A percentile compares a stretch with the other conserved stretches of the same genome.
Conservation (phyloP, 2,329 filamentous ascomycete species). For the Talaromyces rugulosus region DNA sequence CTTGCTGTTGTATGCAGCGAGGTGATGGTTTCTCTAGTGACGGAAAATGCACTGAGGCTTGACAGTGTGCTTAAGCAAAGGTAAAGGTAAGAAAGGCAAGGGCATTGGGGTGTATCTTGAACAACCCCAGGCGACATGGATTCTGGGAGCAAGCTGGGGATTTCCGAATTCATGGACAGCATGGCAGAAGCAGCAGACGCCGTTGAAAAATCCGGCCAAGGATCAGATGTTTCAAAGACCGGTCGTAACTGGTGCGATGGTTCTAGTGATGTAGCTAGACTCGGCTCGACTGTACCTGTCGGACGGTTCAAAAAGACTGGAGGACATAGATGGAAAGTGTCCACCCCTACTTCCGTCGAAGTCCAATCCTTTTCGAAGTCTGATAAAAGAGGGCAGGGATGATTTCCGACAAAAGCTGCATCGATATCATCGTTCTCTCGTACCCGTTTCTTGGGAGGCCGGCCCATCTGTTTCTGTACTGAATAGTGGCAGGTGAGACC, state of each 20-base stretch:
- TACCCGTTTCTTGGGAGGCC: constrained; percentile 40
- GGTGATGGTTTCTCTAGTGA: constrained; percentile 39
- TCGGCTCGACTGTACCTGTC: constrained; percentile 1
- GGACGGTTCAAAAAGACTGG: constrained; percentile 21
- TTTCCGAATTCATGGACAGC: constrained; percentile 20
- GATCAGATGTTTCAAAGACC: constrained; percentile 26
- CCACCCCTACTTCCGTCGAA: constrained; percentile 16
- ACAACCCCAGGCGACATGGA: constrained; percentile 15
- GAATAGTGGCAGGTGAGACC: constrained; percentile 43
- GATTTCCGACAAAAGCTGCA: constrained; percentile 3
- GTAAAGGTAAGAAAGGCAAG: constrained; percentile 41
- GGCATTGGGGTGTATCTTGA: constrained; percentile 24
- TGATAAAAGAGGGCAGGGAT: constrained; percentile 18
- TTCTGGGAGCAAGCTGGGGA: constrained; percentile 17
- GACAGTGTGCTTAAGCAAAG: constrained; percentile 41
- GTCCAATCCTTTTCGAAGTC: constrained; percentile 20
- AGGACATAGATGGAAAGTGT: constrained; percentile 27
- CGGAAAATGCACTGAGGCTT: constrained; percentile 38
- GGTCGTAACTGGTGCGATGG: constrained; percentile 20
- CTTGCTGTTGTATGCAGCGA: constrained; percentile 40
- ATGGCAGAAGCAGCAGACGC: constrained; percentile 29
- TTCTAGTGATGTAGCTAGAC: constrained; percentile 14
- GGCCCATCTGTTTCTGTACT: constrained; percentile 46
- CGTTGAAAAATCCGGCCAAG: constrained; percentile 41
- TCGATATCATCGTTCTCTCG: constrained; percentile 25